Percentiles rank a stretch among this genome's conserved stretches.
phyloP scores from a whole-genome alignment of 1,284 basidiomycete genomes.

The Malassezia dermatis region DNA sequence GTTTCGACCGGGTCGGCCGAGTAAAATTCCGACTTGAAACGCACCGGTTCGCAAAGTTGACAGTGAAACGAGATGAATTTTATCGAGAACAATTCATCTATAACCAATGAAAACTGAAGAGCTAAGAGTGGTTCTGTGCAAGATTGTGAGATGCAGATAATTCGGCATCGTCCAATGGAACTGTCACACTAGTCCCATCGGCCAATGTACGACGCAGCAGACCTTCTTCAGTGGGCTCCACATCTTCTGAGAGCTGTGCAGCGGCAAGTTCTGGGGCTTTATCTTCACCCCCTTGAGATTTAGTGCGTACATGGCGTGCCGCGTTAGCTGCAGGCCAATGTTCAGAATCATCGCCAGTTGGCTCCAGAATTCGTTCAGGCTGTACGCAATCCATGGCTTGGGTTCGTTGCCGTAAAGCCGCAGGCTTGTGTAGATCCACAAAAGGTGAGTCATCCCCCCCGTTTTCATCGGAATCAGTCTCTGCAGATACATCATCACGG shows the following conservation, averaged over 20 bases:
- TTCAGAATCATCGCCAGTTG: slow-evolving; percentile 9
- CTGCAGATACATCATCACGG: slow-evolving; percentile 14
- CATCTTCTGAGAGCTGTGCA: slow-evolving; percentile 8
- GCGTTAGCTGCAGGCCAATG: slow-evolving; percentile 12
- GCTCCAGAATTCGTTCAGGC: slow-evolving; percentile 16
- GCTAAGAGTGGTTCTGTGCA: neutral
- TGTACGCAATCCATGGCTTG: slow-evolving; percentile 14
- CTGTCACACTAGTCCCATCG: slow-evolving; percentile 35
- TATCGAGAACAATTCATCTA: neutral
- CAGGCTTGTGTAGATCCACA: slow-evolving; percentile 21
- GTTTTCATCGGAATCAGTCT: slow-evolving; percentile 17
- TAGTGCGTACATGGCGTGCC: neutral
- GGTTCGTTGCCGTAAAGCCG: slow-evolving; percentile 8
- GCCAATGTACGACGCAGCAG: slow-evolving; percentile 32
- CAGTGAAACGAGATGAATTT: neutral
- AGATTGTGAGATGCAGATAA: neutral
- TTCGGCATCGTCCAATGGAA: slow-evolving; percentile 39
- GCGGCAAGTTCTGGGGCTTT: slow-evolving; percentile 3
- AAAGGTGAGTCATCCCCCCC: slow-evolving; percentile 14
- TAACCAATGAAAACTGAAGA: neutral
- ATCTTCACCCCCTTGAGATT: slow-evolving; percentile 4
- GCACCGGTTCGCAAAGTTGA: neutral
- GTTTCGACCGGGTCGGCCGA: slow-evolving; percentile 7
- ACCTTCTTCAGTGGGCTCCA: slow-evolving; percentile 22
- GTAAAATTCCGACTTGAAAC: neutral